phyloP scores from a whole-genome alignment of 2,329 filamentous ascomycete species.

The Talaromyces funiculosus region DNA sequence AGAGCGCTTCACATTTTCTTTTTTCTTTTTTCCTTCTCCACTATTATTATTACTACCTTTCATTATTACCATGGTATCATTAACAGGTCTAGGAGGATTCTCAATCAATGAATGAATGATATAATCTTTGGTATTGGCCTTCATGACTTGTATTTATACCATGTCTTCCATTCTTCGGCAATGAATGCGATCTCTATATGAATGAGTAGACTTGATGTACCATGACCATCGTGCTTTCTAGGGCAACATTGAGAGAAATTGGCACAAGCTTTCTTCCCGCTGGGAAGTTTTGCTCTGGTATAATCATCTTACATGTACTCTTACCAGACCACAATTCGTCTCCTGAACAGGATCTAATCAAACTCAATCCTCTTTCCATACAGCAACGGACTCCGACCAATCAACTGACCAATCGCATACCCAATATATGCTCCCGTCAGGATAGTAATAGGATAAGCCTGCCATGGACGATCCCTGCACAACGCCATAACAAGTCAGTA shows the following conservation, averaged over 20 bases:
- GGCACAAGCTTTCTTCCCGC: background rate
- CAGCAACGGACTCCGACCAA: constrained; percentile 24
- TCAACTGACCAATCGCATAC: constrained; percentile 56
- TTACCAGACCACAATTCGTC: too few relatives aligned
- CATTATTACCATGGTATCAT: constrained; percentile 1
- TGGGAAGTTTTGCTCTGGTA: background rate
- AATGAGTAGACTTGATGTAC: background rate
- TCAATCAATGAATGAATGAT: background rate
- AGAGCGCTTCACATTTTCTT: background rate
- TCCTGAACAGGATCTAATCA: background rate
- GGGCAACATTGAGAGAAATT: background rate
- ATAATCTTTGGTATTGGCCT: background rate
- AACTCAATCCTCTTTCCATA: constrained; percentile 16
- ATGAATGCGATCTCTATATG: background rate
- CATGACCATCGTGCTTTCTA: background rate
- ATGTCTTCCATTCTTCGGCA: background rate
- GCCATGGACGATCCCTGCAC: constrained; percentile 87
- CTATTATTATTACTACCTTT: constrained; percentile 1
- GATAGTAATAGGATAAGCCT: constrained; percentile 94
- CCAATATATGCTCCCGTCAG: constrained; percentile 76
- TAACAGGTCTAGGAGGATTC: background rate
- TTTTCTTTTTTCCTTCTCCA: background rate
- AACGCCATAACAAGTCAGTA: constrained; percentile 1
- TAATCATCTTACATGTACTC: background rate
- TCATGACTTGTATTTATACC: background rate